phyloP scores from a whole-genome alignment of 495 filamentous ascomycete genomes.

The Neurospora sp. region DNA sequence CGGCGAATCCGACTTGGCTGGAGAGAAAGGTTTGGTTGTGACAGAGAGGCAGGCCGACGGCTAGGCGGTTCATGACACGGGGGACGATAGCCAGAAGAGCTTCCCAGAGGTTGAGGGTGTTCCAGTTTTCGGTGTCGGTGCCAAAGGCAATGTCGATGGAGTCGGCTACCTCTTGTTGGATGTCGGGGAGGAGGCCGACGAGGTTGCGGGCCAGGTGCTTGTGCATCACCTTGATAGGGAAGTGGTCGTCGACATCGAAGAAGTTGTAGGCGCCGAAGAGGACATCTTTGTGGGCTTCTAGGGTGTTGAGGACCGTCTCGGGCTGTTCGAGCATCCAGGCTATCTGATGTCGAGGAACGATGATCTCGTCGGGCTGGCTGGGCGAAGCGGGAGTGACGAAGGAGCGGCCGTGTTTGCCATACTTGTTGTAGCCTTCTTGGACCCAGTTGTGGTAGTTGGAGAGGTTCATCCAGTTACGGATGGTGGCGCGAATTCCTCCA shows the following conservation, averaged over 20 bases:
- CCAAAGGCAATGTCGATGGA: conserved; percentile 22
- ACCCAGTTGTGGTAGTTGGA: conserved; percentile 21
- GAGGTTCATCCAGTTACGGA: conserved; percentile 22
- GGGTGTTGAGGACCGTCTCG: conserved; percentile 20
- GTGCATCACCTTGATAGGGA: conserved; percentile 24
- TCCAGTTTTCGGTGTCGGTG: conserved; percentile 23
- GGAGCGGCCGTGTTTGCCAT: conserved; percentile 20
- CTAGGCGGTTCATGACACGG: conserved; percentile 20
- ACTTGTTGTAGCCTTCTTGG: conserved; percentile 26
- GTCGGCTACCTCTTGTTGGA: conserved; percentile 22
- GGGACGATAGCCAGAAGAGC: conserved; percentile 23
- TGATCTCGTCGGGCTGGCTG: conserved; percentile 23
- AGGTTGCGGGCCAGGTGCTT: conserved; percentile 26
- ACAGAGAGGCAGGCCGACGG: conserved; percentile 19
- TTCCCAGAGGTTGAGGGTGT: conserved; percentile 24
- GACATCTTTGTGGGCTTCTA: conserved; percentile 21
- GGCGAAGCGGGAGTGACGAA: conserved; percentile 23
- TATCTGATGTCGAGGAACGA: conserved; percentile 23
- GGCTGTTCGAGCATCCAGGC: conserved; percentile 28
- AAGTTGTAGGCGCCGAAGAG: conserved; percentile 25
- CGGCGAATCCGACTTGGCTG: conserved; percentile 22
- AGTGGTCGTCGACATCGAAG: conserved; percentile 19
- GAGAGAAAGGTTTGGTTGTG: conserved; percentile 19
- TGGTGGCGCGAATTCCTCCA: conserved; percentile 13
- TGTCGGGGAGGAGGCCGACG: conserved; percentile 18